Conservation (phyloP, 148 eudicot species). For the Tetragonia tetragonoides region DNA sequence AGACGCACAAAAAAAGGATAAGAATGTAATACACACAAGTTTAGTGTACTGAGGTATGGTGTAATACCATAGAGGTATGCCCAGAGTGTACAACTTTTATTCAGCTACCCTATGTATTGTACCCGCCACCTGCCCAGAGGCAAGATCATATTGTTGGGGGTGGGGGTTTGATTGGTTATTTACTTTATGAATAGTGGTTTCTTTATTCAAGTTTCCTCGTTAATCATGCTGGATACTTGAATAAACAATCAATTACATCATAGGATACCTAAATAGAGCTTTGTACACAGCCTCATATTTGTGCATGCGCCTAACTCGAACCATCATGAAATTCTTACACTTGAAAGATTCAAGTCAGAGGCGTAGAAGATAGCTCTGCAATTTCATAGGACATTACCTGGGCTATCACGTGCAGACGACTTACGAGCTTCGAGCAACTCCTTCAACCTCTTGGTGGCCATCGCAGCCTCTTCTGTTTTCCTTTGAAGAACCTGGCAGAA, state of each 20-base stretch:
- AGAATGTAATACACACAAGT: neutral
- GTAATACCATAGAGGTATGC: neutral
- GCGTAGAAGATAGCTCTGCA: neutral
- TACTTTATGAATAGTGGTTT: neutral
- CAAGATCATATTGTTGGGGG: neutral
- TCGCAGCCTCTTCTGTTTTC: slow-evolving; percentile 98
- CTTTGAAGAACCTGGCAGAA: slow-evolving; percentile 88
- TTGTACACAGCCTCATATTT: neutral
- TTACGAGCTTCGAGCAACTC: slow-evolving; percentile 97
- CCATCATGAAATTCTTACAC: neutral
- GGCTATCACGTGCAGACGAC: slow-evolving; percentile 69
- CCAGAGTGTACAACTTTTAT: neutral
- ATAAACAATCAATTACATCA: neutral
- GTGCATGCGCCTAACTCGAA: neutral
- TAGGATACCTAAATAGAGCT: neutral
- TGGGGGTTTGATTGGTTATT: neutral
- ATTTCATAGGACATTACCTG: slow-evolving; percentile 45
- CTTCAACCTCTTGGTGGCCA: slow-evolving; percentile 97
- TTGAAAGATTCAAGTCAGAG: neutral
- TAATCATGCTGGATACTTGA: neutral
- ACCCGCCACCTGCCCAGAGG: neutral
- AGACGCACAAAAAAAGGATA: neutral
- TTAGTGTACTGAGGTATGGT: neutral
- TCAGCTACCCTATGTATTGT: neutral
- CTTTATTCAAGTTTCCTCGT: neutral